Evolutionary conservation across 164 flowering plant species (phyloP), one percentile per base, ranked within the genome.

Genomic region (Vitis rupestris): DNA sequence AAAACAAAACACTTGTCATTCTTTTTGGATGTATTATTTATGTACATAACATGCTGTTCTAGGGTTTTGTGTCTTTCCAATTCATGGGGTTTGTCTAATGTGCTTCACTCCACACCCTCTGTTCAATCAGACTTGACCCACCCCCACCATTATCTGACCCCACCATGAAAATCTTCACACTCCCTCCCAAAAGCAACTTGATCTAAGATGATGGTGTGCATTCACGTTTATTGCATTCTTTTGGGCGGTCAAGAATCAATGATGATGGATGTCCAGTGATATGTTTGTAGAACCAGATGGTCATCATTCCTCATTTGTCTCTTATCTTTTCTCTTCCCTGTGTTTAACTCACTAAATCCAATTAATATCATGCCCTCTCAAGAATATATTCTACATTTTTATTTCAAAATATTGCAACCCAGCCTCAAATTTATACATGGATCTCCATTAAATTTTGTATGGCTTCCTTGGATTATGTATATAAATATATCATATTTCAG

Each of bases 141-240:
- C 29, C 8, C 64, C 68, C 66, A 51, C 61, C 17, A 49, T 9
- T 55, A 11, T 16, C 69, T 66, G 77, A 71, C 59, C 50, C 77
- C 72, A 55, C 8, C 17, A 12, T 37, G 70, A 37, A 76, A 69
- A 72, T 62, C 58, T 68, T 69, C 7, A 1, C 27, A 23, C 27
- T 23, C 27, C 50, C 66, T 27, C 61, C 59, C 67, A 30, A 74
- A 74, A 51, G 65, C 53, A 66, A 55, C 50, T 59, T 59, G 67
- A 76, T 64, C 54, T 37, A 37, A 66, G 66, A 74, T 80, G 76
- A 76, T 78, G 73, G 70, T 57, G 58, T 59, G 31, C 31, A 57
- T 77, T 82, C 82, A 82, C 75, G 79, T 76, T 74, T 72, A 74
- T 64, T 66, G 62, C 78, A 75, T 70, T 66, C 67, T 56, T 64